Conservation (phyloP, 371 early-diverging fungal species). For the Cokeromyces recurvatus region DNA sequence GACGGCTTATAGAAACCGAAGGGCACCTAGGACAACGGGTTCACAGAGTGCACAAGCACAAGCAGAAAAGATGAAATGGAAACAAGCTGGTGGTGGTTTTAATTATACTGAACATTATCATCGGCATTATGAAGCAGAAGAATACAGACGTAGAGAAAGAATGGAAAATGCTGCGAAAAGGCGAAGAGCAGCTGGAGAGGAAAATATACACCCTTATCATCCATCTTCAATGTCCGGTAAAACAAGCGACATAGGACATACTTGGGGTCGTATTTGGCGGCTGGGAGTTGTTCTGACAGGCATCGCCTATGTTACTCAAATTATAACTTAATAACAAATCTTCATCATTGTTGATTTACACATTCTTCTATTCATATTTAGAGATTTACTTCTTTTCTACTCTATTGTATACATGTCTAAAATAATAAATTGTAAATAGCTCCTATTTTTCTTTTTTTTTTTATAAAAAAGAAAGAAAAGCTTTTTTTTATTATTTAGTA, state of each 20-base stretch:
- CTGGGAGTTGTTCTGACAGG: constrained; percentile 15
- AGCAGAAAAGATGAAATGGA: constrained; percentile 24
- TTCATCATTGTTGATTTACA: too few species aligned
- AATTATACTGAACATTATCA: constrained; percentile 27
- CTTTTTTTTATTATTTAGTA: neutral
- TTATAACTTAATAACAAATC: neutral
- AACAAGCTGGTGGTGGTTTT: constrained; percentile 7
- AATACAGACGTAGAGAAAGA: constrained; percentile 31
- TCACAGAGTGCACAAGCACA: constrained; percentile 40
- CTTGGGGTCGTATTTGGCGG: constrained; percentile 20
- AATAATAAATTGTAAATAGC: too few species aligned
- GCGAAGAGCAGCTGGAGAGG: constrained; percentile 23
- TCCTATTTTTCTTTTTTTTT: too few species aligned
- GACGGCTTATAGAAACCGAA: constrained; percentile 25
- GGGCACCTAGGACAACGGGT: constrained; percentile 27
- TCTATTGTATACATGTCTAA: too few species aligned
- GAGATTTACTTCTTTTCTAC: too few species aligned
- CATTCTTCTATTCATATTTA: too few species aligned
- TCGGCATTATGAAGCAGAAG: constrained; percentile 41
- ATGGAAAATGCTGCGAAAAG: constrained; percentile 30
- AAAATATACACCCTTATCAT: neutral
- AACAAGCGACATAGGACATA: constrained; percentile 5
- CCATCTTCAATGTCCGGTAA: too few species aligned
- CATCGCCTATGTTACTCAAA: constrained; percentile 21
- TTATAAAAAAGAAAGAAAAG: neutral